Evolutionary conservation across 352 stramenopile genomes (phyloP), one percentile per base, ranked within the genome.

Genomic region (Globisporangium camurandrum): DNA sequence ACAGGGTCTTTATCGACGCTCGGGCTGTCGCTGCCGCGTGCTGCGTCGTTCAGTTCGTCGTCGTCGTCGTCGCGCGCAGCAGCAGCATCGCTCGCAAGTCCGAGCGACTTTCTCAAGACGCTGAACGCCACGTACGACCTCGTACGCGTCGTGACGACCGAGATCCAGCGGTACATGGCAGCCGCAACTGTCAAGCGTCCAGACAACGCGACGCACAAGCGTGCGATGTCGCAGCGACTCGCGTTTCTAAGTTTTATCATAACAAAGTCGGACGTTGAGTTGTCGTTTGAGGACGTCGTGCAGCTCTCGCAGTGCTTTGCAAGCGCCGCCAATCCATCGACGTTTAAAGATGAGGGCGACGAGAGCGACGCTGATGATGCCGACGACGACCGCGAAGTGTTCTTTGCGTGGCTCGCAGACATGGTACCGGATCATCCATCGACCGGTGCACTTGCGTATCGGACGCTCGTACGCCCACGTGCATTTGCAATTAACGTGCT

Each of bases 211-310:
- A 43, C 30, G 11, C 56, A 62, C 26, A 20, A 54, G 24, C 31
- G 36, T 3, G 42, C 59, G 11, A 67, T 80, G 30, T 39, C 56
- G 41, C 79, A 77, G 23, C 71, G 79, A 1, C 57, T 93, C n/a
- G 56, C 56, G 19, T 93, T 92, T 61, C 69, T 93, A 19, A 67
- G 66, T 9, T 93, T 86, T 51, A 61, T 92, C 16, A 64, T 88
- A 24, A 93, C 74, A 1, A 77, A 79, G 22, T 86, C 76, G 1
- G 74, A 86, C 39, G 54, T 94, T 22, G 75, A 83, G 45, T 47
- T 94, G 41, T 61, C 76, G 46, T 86, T 75, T 31, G 57, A 71
- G n/a, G 55, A 80, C 40, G 61, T 91, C 5, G 65, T 70, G 23
- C 59, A 75, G 37, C 50, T 93, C 19, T 91, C 71, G 76, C 44